Evolutionary conservation across 2,329 filamentous ascomycete genomes (phyloP).

Genomic region (Pseudogymnoascus sp.): DNA sequence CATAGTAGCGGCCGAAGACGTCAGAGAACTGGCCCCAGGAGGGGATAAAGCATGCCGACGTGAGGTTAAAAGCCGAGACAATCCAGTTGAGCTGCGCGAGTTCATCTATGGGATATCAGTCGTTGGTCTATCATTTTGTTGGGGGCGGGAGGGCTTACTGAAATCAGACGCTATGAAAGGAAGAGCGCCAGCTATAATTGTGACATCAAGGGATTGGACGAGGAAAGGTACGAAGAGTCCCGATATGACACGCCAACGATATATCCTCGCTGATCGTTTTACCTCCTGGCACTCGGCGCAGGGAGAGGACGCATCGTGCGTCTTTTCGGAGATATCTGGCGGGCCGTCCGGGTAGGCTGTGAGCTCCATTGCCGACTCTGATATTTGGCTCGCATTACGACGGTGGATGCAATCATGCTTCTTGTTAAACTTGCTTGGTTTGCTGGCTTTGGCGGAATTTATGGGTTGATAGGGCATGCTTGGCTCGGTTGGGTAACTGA

Average conservation of each 20-base stretch:
- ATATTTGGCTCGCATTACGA: neutral
- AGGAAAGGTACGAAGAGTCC: conserved; percentile 54
- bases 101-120: conserved; percentile 32
- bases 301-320: conserved; percentile 20
- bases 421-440: neutral
- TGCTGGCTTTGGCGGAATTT: neutral
- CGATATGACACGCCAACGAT: conserved; percentile 52
- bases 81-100: conserved; percentile 60
- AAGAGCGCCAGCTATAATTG: conserved; percentile 53
- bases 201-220: conserved; percentile 55
- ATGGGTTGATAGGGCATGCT: neutral
- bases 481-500: neutral
- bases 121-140: conserved; percentile 7
- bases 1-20: conserved; percentile 54
- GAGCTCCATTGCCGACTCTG: neutral
- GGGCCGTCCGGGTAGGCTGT: neutral
- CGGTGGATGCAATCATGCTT: neutral
- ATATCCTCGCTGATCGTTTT: conserved; percentile 31
- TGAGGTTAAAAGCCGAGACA: conserved; percentile 60
- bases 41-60: conserved; percentile 59
- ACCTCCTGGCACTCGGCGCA: conserved; percentile 21
- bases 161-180: conserved; percentile 60
- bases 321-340: neutral
- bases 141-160: conserved; percentile 32
- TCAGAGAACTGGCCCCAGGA: conserved; percentile 58